A percentile compares a stretch with the other conserved stretches of the same genome.
Evolutionary conservation across 2,329 filamentous ascomycete species (phyloP).

Genomic region (Aspergillus piperis): DNA sequence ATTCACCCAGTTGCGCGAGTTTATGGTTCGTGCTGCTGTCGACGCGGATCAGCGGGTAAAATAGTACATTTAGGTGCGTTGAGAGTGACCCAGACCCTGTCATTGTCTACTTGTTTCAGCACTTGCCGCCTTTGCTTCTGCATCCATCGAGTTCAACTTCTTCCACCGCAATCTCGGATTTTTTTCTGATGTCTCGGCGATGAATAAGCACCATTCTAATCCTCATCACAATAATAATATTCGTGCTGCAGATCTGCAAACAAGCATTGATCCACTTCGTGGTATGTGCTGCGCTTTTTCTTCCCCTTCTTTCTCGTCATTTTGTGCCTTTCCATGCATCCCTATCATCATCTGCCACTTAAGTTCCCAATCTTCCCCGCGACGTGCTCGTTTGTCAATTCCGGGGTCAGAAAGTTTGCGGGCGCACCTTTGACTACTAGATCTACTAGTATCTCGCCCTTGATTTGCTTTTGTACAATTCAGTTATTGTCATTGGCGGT

Average conservation of each 20-base stretch:
- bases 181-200: conserved; percentile 26
- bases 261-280: conserved; percentile 26
- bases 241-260: conserved; percentile 29
- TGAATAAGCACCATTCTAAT: conserved; percentile 22
- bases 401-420: neutral
- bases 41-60: conserved; percentile 2
- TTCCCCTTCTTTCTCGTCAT: neutral
- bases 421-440: neutral
- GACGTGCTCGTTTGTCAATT: neutral
- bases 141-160: conserved; percentile 8
- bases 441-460: neutral
- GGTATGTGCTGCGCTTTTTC: conserved; percentile 29
- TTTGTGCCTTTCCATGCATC: conserved; percentile 3
- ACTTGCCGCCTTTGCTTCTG: neutral
- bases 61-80: neutral
- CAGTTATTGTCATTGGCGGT: neutral
- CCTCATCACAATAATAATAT: conserved; percentile 11
- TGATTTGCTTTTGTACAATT: neutral
- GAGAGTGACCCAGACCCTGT: neutral
- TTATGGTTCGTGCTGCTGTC: neutral
- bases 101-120: conserved; percentile 12
- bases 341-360: neutral
- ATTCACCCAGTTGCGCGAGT: neutral
- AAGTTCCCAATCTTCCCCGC: neutral
- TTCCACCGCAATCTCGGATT: conserved; percentile 17